Percentiles rank a stretch among this genome's conserved stretches.
Conservation (phyloP, 1,139 yeast genomes). For the Hyphopichia pseudoburtonii region DNA sequence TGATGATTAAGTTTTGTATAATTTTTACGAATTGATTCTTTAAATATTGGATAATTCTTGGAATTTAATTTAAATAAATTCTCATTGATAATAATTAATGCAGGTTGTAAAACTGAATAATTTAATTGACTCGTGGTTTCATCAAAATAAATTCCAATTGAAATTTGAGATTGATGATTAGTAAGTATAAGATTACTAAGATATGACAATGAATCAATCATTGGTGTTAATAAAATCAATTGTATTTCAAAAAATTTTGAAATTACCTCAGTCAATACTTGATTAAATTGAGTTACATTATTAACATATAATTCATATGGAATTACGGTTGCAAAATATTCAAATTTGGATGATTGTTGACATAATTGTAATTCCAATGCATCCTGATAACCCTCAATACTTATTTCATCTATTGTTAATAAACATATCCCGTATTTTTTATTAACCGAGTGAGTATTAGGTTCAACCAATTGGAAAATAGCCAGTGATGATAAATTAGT, state of each 20-base stretch:
- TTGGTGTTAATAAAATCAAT: not conserved
- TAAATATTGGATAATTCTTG: not conserved
- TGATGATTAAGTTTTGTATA: too few species aligned
- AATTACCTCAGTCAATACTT: not conserved
- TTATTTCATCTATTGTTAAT: too few species aligned
- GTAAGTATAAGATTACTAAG: not conserved
- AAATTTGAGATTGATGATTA: not conserved
- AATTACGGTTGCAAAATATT: not conserved
- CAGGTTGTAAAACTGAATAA: not conserved
- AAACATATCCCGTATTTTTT: too few species aligned
- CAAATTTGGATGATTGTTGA: too few species aligned
- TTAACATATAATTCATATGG: not conserved
- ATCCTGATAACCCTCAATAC: too few species aligned
- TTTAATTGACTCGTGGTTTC: not conserved
- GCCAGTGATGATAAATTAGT: too few species aligned
- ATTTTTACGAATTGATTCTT: too few species aligned
- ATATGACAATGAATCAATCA: not conserved
- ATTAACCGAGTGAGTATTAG: too few species aligned
- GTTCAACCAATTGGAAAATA: too few species aligned
- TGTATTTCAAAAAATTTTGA: not conserved
- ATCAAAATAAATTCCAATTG: not conserved
- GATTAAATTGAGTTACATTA: not conserved
- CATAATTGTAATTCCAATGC: too few species aligned
- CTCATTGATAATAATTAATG: not conserved
- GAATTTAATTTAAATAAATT: not conserved